Conservation (phyloP, 108 stramenopile genomes). For the Cyclotella choctawhatcheeana region DNA sequence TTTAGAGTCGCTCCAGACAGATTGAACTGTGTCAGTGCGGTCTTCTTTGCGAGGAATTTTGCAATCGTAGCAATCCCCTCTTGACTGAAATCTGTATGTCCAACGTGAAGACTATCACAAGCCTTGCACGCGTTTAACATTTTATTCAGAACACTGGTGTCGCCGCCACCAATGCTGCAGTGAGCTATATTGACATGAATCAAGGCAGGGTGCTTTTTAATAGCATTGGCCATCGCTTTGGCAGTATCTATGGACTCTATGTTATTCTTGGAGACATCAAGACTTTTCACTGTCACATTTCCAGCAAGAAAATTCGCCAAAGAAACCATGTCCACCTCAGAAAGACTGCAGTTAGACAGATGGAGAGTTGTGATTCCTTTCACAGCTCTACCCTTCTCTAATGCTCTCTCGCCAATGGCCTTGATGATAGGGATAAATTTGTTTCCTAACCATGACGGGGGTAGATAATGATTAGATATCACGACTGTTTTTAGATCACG, state of each 20-base stretch:
- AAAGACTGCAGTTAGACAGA: constrained; percentile 18
- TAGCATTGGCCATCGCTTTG: constrained; percentile 18
- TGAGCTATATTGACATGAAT: constrained; percentile 13
- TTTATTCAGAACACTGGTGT: background rate
- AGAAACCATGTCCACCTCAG: background rate
- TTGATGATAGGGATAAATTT: background rate
- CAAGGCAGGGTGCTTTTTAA: constrained; percentile 6
- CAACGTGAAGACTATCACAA: constrained; percentile 1
- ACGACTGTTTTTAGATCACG: background rate
- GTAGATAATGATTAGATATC: background rate
- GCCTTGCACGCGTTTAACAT: background rate
- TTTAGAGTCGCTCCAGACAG: background rate
- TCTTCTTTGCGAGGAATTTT: constrained; percentile 1
- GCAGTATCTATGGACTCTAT: constrained; percentile 9
- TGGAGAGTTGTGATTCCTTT: background rate
- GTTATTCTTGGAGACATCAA: constrained; percentile 20
- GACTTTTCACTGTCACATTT: constrained; percentile 1
- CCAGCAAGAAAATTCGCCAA: background rate
- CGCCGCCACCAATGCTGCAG: constrained; percentile 4
- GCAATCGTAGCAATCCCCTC: background rate
- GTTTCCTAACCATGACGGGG: background rate
- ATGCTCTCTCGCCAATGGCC: background rate
- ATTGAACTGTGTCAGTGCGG: background rate
- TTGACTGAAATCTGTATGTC: background rate
- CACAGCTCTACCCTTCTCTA: background rate